These are phyloP conservation scores for Oleoguttula mirabilis DNA, from an alignment of 495 filamentous ascomycete species.

Conservation along the genomic window DNA sequence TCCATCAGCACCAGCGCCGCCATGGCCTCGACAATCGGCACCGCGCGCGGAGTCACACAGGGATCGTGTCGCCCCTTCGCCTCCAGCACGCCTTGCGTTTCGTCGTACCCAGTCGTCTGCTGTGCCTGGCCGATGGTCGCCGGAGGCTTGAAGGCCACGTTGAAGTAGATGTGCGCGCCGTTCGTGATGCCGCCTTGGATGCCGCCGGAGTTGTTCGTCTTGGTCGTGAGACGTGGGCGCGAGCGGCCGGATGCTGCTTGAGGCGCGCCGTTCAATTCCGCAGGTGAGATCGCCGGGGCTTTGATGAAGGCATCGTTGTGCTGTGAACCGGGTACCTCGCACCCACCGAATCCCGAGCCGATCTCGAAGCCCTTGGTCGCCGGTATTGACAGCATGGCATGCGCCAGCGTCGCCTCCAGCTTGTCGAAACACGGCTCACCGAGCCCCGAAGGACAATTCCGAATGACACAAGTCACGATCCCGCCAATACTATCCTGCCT, in stretches of 20 bases:
- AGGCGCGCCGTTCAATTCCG: constrained; percentile 13
- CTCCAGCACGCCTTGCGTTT: constrained; percentile 61
- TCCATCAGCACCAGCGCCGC: constrained; percentile 84
- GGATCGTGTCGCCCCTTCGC: constrained; percentile 96
- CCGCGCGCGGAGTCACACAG: constrained; percentile 84
- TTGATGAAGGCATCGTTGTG: constrained; percentile 89
- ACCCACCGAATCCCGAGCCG: constrained; percentile 85
- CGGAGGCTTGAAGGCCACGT: constrained; percentile 87
- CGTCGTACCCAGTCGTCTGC: constrained; percentile 65
- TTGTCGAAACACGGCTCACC: constrained; percentile 97
- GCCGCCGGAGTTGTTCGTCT: constrained; percentile 92
- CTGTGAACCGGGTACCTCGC: constrained; percentile 72
- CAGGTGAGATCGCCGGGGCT: constrained; percentile 28
- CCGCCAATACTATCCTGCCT: constrained; percentile 86
- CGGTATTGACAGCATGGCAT: constrained; percentile 95
- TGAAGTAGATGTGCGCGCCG: constrained; percentile 90
- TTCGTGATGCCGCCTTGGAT: constrained; percentile 97
- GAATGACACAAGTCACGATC: constrained; percentile 90
- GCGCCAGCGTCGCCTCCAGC: constrained; percentile 82
- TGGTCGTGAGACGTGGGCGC: constrained; percentile 57
- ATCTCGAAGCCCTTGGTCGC: constrained; percentile 97
- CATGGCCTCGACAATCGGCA: constrained; percentile 97
- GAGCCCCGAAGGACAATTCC: constrained; percentile 74
- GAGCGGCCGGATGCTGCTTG: neutral
- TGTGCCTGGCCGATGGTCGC: constrained; percentile 94